Evolutionary conservation across 371 early-diverging fungal genomes (phyloP), one percentile per base, ranked within the genome.

Genomic region (Mortierella sp.): DNA sequence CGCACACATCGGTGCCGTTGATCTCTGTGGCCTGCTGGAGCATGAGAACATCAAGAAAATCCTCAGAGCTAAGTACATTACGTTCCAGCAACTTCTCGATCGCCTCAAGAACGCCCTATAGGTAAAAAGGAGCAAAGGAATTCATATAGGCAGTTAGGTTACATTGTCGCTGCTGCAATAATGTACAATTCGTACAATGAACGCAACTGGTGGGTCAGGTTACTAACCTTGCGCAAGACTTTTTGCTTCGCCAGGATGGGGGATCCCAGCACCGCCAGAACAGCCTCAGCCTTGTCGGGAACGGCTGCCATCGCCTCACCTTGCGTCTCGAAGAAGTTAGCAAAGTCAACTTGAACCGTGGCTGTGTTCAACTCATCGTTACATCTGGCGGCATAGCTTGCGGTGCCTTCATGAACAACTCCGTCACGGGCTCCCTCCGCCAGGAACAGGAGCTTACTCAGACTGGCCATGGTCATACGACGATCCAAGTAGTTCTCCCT

Each of bases 11-110:
- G 24, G 82, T n/a, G 56, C 58, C 72, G 21, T 79, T 68, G 44
- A 86, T 75, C 41, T 79, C 86, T 18, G 44, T 49, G 27, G 54
- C 44, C 56, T 79, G 76, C 48, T 86, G 82, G 6, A 79, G 71
- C 79, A 86, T 86, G 27, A 86, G 75, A 8, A 82, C 44, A 58
- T 86, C 86, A 65, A 86, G 46, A 32, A 86, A n/a, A 46, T 82
- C 82, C 75, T 86, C 86, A 0, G 86, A 86, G 55, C 79, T 74
- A 0, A 82, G 41, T 0, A 77, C 54, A 32, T 86, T 70, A 8
- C 77, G 86, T n/a, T 70, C 74, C 77, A 86, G 32, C 58, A 86
- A 75, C 3, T 70, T 46, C 44, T 58, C 54, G 43, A 74, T 49
- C 4, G 82, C 56, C 32, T 71, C 29, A 10, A 72, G 35, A 1